Evolutionary conservation across 148 eudicot genomes (phyloP).

Genomic region (Vaccinium darrowii): DNA sequence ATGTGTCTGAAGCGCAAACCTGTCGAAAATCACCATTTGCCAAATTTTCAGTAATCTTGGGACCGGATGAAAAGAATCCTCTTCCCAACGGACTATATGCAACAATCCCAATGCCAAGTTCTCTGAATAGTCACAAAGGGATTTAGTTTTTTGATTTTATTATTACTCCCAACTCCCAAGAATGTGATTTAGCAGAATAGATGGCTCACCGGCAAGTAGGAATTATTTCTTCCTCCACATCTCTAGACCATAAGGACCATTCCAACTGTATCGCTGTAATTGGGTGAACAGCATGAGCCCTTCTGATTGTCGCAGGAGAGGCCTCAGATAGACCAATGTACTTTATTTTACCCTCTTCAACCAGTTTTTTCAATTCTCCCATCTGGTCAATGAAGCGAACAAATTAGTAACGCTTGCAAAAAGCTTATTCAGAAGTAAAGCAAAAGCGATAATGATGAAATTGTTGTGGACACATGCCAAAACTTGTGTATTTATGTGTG

Average conservation of each 20-base stretch:
- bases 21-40: slow-evolving; percentile 15
- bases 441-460: neutral
- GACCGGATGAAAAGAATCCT: slow-evolving; percentile 16
- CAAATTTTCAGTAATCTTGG: slow-evolving; percentile 4
- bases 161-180: neutral
- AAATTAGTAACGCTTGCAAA: neutral
- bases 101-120: slow-evolving; percentile 26
- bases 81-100: slow-evolving; percentile 22
- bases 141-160: neutral
- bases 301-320: slow-evolving; percentile 21
- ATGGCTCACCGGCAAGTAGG: slow-evolving; percentile 25
- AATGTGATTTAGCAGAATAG: neutral
- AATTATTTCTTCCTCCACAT: slow-evolving; percentile 21
- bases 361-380: slow-evolving; percentile 24
- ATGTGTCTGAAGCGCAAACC: neutral
- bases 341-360: slow-evolving; percentile 28
- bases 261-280: slow-evolving; percentile 22
- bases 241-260: slow-evolving; percentile 26
- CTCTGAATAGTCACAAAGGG: slow-evolving; percentile 9
- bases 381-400: slow-evolving; percentile 7
- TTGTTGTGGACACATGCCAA: too few species aligned
- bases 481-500: neutral
- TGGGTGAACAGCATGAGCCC: slow-evolving; percentile 25
- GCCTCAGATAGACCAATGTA: slow-evolving; percentile 27
- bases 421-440: neutral